Evolutionary conservation across 2,329 filamentous ascomycete genomes (phyloP).

Genomic region (Mariannaea elegans): DNA sequence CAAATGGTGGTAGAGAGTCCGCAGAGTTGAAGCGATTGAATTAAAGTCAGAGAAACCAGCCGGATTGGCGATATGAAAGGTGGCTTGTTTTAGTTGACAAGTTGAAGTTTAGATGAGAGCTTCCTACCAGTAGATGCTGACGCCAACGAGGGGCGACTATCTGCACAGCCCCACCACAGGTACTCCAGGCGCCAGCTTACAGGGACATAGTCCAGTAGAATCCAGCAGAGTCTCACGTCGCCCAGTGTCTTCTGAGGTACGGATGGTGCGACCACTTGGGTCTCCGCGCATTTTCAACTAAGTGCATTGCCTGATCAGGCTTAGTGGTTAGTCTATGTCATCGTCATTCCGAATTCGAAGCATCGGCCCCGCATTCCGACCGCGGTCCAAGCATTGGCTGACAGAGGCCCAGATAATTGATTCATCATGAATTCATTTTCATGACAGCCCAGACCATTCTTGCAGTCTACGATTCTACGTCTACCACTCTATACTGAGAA

Average conservation of each 20-base stretch:
- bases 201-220: neutral
- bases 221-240: neutral
- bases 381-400: neutral
- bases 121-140: slow-evolving; percentile 17
- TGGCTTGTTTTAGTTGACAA: slow-evolving; percentile 12
- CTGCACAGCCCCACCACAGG: slow-evolving; percentile 6
- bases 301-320: slow-evolving; percentile 11
- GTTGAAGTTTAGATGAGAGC: slow-evolving; percentile 20
- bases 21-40: neutral
- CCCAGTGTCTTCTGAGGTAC: neutral
- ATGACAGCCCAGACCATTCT: slow-evolving; percentile 1
- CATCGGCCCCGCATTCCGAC: slow-evolving; percentile 34
- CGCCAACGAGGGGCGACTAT: slow-evolving; percentile 19
- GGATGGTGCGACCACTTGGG: slow-evolving; percentile 1
- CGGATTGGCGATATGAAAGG: neutral
- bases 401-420: neutral
- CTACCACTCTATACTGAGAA: neutral
- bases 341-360: slow-evolving; percentile 9
- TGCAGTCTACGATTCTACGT: neutral
- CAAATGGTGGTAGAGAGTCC: neutral
- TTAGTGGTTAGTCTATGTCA: slow-evolving; percentile 38
- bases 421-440: slow-evolving; percentile 13
- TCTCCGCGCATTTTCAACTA: slow-evolving; percentile 10
- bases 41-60: neutral
- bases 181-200: neutral